Percentiles rank a stretch among this genome's conserved stretches.
Evolutionary conservation across 2,329 filamentous ascomycete genomes (phyloP).

Genomic region (Venturia aucupariae): DNA sequence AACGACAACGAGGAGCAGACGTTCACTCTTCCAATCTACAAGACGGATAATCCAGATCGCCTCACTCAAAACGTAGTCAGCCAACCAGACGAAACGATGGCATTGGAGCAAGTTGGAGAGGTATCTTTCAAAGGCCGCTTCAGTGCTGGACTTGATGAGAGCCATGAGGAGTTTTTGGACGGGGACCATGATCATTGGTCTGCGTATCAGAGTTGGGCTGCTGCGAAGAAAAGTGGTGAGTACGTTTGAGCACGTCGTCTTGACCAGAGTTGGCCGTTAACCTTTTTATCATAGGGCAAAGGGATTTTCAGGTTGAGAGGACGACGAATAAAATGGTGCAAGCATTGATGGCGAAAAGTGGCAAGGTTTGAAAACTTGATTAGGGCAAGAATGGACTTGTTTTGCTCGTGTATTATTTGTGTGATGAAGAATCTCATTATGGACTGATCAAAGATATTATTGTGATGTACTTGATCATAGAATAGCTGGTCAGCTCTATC

Average conservation of each 20-base stretch:
- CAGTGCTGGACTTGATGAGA: not conserved
- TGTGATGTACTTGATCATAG: too few relatives aligned
- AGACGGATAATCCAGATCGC: not conserved
- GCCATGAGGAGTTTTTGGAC: not conserved
- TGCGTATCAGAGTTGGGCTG: conserved; percentile 1
- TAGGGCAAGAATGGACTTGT: too few relatives aligned
- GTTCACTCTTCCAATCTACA: not conserved
- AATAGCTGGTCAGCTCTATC: too few relatives aligned
- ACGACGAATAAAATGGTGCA: not conserved
- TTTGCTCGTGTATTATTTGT: too few relatives aligned
- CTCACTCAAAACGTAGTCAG: conserved; percentile 2
- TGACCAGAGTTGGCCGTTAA: not conserved
- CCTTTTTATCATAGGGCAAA: not conserved
- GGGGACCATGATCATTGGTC: not conserved
- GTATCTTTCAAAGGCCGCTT: not conserved
- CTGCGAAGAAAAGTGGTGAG: conserved; percentile 7
- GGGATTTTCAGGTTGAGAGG: conserved; percentile 2
- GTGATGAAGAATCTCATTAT: too few relatives aligned
- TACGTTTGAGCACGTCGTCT: not conserved
- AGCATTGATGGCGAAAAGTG: not conserved
- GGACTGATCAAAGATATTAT: too few relatives aligned
- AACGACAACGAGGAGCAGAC: conserved; percentile 1
- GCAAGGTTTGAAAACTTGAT: not conserved
- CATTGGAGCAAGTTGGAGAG: conserved; percentile 4
- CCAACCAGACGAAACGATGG: not conserved